phyloP scores from a whole-genome alignment of 768 basidiomycete species.

The Suillus ampliporus region DNA sequence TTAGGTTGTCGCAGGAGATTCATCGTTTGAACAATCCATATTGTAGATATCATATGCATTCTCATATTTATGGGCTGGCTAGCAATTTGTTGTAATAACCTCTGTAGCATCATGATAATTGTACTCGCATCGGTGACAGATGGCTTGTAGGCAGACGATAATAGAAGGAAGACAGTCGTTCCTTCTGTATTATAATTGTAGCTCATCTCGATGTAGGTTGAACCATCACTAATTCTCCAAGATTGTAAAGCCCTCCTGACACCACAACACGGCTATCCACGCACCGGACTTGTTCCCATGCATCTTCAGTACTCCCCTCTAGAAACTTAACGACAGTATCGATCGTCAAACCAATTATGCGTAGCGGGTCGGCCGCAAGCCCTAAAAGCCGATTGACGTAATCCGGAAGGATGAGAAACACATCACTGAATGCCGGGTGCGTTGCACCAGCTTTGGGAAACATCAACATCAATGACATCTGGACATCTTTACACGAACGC shows the following conservation, averaged over 20 bases:
- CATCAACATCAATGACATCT: not conserved
- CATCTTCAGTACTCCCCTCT: constrained; percentile 7
- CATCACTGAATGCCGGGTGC: constrained; percentile 42
- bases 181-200: no score
- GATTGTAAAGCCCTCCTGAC: no score
- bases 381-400: constrained; percentile 34
- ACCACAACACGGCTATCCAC: not conserved
- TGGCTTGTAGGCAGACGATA: no score
- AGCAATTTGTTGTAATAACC: not conserved
- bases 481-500: not conserved
- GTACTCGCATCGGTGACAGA: not conserved
- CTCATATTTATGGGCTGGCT: not conserved
- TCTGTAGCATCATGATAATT: constrained; percentile 1
- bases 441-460: constrained; percentile 32
- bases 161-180: no score
- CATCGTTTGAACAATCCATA: not conserved
- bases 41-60: not conserved
- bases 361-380: constrained; percentile 22
- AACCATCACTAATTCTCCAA: not conserved
- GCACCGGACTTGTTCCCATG: not conserved
- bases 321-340: constrained; percentile 28
- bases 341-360: constrained; percentile 25
- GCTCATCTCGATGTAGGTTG: not conserved
- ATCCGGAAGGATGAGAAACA: constrained; percentile 39
- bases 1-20: not conserved